A percentile compares a stretch with the other conserved stretches of the same genome.
These are phyloP conservation scores for Pleodorina starrii DNA, from an alignment of 139 green algal species.

Conservation along the genomic window DNA sequence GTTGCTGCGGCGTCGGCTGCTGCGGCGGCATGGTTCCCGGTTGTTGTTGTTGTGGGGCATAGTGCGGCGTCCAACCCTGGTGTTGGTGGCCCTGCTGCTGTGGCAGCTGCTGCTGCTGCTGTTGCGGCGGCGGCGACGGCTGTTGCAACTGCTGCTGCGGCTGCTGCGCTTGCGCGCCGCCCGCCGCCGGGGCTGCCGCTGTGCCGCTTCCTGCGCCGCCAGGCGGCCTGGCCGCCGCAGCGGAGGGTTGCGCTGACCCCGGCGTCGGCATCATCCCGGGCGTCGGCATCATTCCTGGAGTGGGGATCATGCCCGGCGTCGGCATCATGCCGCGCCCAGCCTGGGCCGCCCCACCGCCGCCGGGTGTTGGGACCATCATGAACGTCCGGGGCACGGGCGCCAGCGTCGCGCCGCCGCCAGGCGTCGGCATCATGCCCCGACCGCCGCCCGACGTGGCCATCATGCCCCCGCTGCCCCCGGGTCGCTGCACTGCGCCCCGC, in stretches of 20 bases:
- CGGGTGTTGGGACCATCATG: constrained; percentile 34
- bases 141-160: no score
- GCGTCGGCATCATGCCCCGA: constrained; percentile 15
- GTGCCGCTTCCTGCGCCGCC: background rate
- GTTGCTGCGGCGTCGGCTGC: no score
- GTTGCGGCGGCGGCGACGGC: no score
- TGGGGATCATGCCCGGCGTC: constrained; percentile 7
- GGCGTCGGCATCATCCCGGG: background rate
- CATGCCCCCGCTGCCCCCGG: background rate
- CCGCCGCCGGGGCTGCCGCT: no score
- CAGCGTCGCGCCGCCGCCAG: background rate
- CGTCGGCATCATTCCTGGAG: constrained; percentile 12
- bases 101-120: no score
- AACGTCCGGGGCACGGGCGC: background rate
- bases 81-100: no score
- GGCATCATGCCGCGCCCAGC: constrained; percentile 32
- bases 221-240: background rate
- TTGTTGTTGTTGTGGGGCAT: no score
- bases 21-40: no score
- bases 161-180: no score
- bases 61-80: no score
- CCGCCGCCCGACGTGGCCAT: background rate
- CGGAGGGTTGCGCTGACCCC: background rate
- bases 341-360: background rate
- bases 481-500: background rate